A percentile compares a stretch with the other conserved stretches of the same genome.
phyloP scores from a whole-genome alignment of 2,329 filamentous ascomycete species.

The Lecanoromycetidae sp. region DNA sequence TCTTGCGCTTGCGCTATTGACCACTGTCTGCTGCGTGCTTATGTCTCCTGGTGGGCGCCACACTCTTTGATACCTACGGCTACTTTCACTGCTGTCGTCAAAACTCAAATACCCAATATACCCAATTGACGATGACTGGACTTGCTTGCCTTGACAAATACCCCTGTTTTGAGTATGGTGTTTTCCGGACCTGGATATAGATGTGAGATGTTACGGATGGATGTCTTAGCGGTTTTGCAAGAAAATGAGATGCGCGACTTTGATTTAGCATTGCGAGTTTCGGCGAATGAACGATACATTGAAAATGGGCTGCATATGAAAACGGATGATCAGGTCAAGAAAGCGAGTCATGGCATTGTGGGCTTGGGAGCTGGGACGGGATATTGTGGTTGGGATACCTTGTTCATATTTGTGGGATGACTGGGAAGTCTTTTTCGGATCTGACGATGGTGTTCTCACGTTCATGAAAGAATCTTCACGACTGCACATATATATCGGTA shows the following conservation, averaged over 20 bases:
- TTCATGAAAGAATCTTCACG: conserved; percentile 7
- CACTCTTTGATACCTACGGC: conserved; percentile 10
- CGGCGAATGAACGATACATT: background rate
- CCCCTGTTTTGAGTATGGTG: conserved; percentile 15
- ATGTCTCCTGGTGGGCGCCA: conserved; percentile 15
- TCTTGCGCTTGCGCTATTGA: conserved; percentile 8
- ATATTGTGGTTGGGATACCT: background rate
- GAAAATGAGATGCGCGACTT: background rate
- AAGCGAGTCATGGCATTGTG: conserved; percentile 10
- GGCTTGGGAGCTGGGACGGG: conserved; percentile 1
- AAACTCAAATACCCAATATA: conserved; percentile 8
- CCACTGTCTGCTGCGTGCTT: conserved; percentile 10
- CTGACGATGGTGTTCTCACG: background rate
- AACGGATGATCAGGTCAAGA: conserved; percentile 1
- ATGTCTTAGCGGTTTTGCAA: background rate
- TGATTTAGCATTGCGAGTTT: conserved; percentile 1
- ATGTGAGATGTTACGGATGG: conserved; percentile 13
- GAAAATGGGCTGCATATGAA: conserved; percentile 3
- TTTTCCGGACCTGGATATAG: conserved; percentile 13
- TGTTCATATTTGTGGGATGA: conserved; percentile 5
- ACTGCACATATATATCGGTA: conserved; percentile 9
- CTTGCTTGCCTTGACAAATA: conserved; percentile 11
- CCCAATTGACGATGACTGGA: conserved; percentile 8
- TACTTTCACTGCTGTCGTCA: conserved; percentile 14
- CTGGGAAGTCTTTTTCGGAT: background rate